Evolutionary conservation across 495 filamentous ascomycete genomes (phyloP), one percentile per base, ranked within the genome.

Genomic region (Penicillium subrubescens): DNA sequence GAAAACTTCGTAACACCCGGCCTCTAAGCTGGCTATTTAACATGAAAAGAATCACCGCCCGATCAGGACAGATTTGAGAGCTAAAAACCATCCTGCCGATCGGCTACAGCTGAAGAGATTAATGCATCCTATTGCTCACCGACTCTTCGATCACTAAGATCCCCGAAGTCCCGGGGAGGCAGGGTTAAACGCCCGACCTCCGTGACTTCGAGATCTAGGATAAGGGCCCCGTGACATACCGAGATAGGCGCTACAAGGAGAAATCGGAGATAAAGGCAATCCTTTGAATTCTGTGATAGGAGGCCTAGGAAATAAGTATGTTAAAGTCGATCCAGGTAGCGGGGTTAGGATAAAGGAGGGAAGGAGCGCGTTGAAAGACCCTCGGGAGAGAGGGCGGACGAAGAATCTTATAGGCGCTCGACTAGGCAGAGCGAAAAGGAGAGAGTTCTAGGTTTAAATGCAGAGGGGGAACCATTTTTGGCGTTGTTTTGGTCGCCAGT

Each of bases 381-480:
- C 19, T n/a, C 19, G 66, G 69, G 15, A 74, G 71, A 63, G 61
- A 64, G 56, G 55, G 58, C 51, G 43, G 57, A 39, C 59, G 66
- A 61, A 59, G 55, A 37, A 67, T 71, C 57, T 71, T 71, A 67
- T 70, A 69, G 58, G 25, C 58, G 66, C 60, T 19, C 54, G 41
- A 61, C 27, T 46, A 61, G 53, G 51, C 61, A 21, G 21, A 61
- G 34, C 62, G 21, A 67, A 51, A 57, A 59, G 39, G 25, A 51
- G 46, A 35, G 56, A 35, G 46, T 31, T 48, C 29, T 56, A 11
- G 31, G 52, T 62, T 58, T 15, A 34, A 50, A 46, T 56, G 33
- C 57, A 60, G 27, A 63, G n/a, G 56, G 56, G 64, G 56, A 63
- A 56, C 60, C 50, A 67, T 67, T 55, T 67, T 63, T 56, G 57